Evolutionary conservation across 176 grass and related monocot genomes (phyloP).

Genomic region (Rhynchospora breviuscula): DNA sequence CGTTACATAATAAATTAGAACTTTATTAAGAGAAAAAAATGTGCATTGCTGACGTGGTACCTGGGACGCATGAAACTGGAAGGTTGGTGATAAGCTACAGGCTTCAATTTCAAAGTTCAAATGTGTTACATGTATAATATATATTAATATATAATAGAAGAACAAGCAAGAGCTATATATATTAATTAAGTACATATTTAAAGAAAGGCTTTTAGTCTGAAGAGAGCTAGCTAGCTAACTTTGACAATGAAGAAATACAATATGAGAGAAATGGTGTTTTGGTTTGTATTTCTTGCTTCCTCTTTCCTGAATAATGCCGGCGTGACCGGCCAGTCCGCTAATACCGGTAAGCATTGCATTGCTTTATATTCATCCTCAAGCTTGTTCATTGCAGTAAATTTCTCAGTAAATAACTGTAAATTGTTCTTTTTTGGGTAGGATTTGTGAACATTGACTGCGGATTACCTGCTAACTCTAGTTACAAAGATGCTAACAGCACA

Average conservation of each 20-base stretch:
- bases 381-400: not conserved
- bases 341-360: not conserved
- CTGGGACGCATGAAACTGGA: not conserved
- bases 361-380: not conserved
- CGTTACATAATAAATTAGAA: not conserved
- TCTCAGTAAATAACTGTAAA: not conserved
- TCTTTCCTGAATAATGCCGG: not conserved
- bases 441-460: conserved; percentile 55
- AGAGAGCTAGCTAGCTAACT: not conserved
- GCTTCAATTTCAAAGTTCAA: not conserved
- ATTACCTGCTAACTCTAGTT: not conserved
- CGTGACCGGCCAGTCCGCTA: conserved; percentile 15
- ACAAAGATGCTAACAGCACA: not conserved
- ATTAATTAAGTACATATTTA: not conserved
- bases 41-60: not conserved
- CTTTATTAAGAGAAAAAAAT: not conserved
- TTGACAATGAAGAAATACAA: not conserved
- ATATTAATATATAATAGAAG: not conserved
- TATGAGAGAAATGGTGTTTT: not conserved
- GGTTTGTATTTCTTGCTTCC: conserved; percentile 8
- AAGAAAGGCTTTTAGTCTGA: not conserved
- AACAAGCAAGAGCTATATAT: not conserved
- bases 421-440: not conserved
- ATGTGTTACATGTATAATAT: not conserved
- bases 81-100: not conserved